Conservation (phyloP, 306 rosid genomes). For the Prunus campanulata region DNA sequence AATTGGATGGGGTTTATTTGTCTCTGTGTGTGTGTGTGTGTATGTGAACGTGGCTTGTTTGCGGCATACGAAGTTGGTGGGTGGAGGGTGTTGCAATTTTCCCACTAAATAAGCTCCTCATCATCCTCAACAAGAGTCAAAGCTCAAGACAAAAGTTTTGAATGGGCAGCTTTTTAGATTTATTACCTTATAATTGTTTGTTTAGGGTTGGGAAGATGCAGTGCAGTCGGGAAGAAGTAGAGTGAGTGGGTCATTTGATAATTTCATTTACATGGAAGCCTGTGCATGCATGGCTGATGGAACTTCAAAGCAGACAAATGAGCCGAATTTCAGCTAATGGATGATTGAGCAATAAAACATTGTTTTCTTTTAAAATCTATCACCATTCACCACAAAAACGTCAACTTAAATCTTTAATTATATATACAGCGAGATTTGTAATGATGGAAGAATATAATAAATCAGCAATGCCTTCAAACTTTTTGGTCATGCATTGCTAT, state of each 20-base stretch:
- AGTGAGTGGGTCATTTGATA: slow-evolving; percentile 55
- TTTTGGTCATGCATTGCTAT: neutral
- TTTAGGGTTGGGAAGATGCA: neutral
- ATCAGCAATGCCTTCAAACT: no score
- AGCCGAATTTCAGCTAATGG: slow-evolving; percentile 44
- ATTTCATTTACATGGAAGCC: slow-evolving; percentile 43
- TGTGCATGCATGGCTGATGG: slow-evolving; percentile 39
- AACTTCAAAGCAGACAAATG: slow-evolving; percentile 37
- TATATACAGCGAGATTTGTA: neutral
- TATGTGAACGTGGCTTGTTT: slow-evolving; percentile 44
- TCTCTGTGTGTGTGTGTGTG: slow-evolving; percentile 14
- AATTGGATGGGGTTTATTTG: slow-evolving; percentile 51
- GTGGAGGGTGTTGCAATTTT: no score
- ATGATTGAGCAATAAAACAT: slow-evolving; percentile 46
- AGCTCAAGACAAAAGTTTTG: slow-evolving; percentile 40
- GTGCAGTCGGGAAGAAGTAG: slow-evolving; percentile 15
- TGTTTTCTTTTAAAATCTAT: neutral
- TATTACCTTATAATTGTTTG: slow-evolving; percentile 58
- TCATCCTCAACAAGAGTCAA: no score
- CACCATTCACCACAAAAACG: neutral
- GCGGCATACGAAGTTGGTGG: neutral
- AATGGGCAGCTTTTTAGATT: slow-evolving; percentile 61
- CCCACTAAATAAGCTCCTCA: no score
- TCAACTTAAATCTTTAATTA: neutral
- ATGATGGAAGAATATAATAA: slow-evolving; percentile 1